Evolutionary conservation across 495 filamentous ascomycete species (phyloP).

Genomic region (Parathielavia appendiculata): DNA sequence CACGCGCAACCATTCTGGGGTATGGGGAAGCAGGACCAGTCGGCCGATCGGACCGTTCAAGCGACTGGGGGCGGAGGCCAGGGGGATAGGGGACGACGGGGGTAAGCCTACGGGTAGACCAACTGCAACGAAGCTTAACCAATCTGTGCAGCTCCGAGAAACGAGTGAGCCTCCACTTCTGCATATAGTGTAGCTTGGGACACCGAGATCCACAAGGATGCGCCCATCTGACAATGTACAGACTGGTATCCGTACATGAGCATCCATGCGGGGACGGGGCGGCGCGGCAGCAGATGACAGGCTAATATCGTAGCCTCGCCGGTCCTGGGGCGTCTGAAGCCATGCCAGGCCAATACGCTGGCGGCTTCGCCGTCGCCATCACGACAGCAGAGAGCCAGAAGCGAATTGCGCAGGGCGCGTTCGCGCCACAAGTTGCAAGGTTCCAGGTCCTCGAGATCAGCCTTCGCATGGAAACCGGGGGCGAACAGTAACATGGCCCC

Average conservation of each 20-base stretch:
- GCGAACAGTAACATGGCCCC: slow-evolving; percentile 14
- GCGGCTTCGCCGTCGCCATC: neutral
- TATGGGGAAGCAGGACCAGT: slow-evolving; percentile 15
- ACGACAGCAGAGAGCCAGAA: neutral
- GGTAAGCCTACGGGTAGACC: no score
- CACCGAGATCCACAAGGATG: neutral
- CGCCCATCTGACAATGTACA: neutral
- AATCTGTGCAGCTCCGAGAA: slow-evolving; percentile 20
- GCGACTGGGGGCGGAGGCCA: slow-evolving; percentile 14
- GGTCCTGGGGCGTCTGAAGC: neutral
- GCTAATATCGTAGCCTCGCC: slow-evolving; percentile 21
- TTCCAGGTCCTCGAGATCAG: slow-evolving; percentile 3
- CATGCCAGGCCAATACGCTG: neutral
- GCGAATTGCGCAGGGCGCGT: neutral
- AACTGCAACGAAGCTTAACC: slow-evolving; percentile 26
- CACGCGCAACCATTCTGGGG: slow-evolving; percentile 11
- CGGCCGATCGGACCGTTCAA: slow-evolving; percentile 30
- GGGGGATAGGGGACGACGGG: slow-evolving; percentile 7
- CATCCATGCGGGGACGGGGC: slow-evolving; percentile 15
- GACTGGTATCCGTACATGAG: slow-evolving; percentile 4
- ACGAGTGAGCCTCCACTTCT: slow-evolving; percentile 27
- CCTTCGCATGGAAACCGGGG: neutral
- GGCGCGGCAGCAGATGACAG: slow-evolving; percentile 29
- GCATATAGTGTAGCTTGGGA: slow-evolving; percentile 19
- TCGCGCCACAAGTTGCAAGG: neutral